A percentile compares a stretch with the other conserved stretches of the same genome.
Conservation (phyloP, 2,329 filamentous ascomycete species). For the Daldinia eschscholtzii region DNA sequence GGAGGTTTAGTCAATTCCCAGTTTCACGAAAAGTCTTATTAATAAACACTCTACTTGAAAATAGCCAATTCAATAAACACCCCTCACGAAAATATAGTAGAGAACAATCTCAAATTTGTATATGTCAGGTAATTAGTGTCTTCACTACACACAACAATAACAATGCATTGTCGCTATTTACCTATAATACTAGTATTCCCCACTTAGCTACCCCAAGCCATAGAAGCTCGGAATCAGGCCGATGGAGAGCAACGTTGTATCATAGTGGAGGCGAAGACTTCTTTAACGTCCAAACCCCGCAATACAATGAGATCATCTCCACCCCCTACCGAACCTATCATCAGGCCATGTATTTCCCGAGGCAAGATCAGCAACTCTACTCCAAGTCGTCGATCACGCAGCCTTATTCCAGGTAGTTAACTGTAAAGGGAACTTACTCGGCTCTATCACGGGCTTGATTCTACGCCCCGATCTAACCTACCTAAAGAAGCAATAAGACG, state of each 20-base stretch:
- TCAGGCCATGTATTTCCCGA: constrained; percentile 19
- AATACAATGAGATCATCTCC: constrained; percentile 37
- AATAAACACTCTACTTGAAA: not conserved
- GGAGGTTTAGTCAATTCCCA: constrained; percentile 4
- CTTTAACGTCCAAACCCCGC: constrained; percentile 29
- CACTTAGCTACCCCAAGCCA: constrained; percentile 27
- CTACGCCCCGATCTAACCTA: constrained; percentile 9
- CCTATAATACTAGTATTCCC: constrained; percentile 11
- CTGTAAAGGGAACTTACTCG: constrained; percentile 2
- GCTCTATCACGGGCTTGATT: constrained; percentile 24
- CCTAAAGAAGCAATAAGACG: not conserved
- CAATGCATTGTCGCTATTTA: not conserved
- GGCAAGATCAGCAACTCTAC: constrained; percentile 26
- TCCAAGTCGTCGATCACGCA: constrained; percentile 25
- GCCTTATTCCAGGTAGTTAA: constrained; percentile 3
- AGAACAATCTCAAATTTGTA: not conserved
- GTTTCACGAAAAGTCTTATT: constrained; percentile 21
- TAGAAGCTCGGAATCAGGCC: constrained; percentile 26
- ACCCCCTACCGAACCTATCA: constrained; percentile 14
- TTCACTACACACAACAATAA: not conserved
- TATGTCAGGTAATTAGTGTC: not conserved
- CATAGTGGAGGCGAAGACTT: constrained; percentile 14
- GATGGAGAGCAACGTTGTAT: constrained; percentile 40
- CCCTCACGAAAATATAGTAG: not conserved
- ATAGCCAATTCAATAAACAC: not conserved